phyloP scores from a whole-genome alignment of 805 yeast genomes.

The Alloascoidea africana region DNA sequence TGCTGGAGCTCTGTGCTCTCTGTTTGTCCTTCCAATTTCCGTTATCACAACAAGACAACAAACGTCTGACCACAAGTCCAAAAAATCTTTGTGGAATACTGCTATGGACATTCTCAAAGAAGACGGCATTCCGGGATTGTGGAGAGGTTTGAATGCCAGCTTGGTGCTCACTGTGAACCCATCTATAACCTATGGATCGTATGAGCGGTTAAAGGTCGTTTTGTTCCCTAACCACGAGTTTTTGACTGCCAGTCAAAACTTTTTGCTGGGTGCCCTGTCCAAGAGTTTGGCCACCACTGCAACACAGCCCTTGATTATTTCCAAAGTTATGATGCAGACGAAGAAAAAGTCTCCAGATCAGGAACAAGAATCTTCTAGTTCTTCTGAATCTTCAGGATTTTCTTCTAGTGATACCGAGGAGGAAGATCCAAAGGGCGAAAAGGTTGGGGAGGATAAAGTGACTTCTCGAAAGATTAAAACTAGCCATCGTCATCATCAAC shows the following conservation, averaged over 20 bases:
- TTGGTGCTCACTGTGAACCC: conserved; percentile 70
- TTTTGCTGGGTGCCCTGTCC: conserved; percentile 62
- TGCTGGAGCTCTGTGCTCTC: conserved; percentile 72
- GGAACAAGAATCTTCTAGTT: no score
- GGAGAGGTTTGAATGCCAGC: conserved; percentile 77
- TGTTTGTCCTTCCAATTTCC: conserved; percentile 69
- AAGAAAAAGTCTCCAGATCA: no score
- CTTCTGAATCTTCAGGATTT: no score
- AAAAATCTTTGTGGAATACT: conserved; percentile 20
- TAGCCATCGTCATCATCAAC: no score
- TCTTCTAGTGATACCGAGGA: no score
- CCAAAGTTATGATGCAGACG: conserved; percentile 69
- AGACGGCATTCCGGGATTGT: conserved; percentile 58
- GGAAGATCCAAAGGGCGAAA: no score
- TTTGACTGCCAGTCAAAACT: conserved; percentile 49
- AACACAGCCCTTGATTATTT: conserved; percentile 75
- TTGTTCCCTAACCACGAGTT: conserved; percentile 24
- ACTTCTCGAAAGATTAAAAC: no score
- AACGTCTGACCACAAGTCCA: conserved; percentile 13
- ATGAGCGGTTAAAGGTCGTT: conserved; percentile 45
- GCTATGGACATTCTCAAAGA: conserved; percentile 37
- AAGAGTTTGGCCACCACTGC: conserved; percentile 66
- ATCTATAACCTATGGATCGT: conserved; percentile 73
- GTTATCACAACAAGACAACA: conserved; percentile 54
- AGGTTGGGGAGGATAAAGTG: no score